Evolutionary conservation across 2,329 filamentous ascomycete genomes (phyloP), one percentile per base, ranked within the genome.

Genomic region (Pezicula carpinea): DNA sequence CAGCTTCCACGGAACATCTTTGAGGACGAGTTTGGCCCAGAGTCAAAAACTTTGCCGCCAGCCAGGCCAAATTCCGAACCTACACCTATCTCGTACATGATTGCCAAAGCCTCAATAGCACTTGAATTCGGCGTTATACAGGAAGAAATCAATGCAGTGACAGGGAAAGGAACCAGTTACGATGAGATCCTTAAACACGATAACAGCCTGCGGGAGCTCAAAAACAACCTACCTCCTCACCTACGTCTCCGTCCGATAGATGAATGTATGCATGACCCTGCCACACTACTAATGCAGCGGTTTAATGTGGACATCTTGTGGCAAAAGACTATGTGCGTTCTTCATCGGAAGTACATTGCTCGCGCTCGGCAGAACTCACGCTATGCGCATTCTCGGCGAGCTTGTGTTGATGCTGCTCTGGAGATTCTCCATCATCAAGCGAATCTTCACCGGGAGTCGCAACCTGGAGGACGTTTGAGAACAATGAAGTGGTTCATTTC

Each of bases 271-370:
- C 75, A 83, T 39, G 91, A 96, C 58, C 83, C 95, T 15, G 82
- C 93, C 64, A 87, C 89, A 21, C 78, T 93, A 50, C 83, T 96
- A 48, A 85, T 95, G 71, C 86, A 91, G 43, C 83, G 91, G 22
- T 91, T 90, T 63, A 87, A 86, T 47, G 71, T 96, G 26, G 88
- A 93, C 52, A 84, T 93, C 42, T 70, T 96, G 5, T 95, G 90
- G 62, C 83, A 95, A 53, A 96, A 95, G 68, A 87, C 90, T 15
- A 77, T 95, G 58, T 95, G 89, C 59, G 79, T 96, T 18, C 77
- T 99, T 33, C 93, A 99, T 65, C 80, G 90, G 43, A 90, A 90
- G 53, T 96, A 93, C 64, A 77, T 96, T 48, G 74, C 80, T n/a
- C 80, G 83, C 49, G 87, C 90, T 5, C 76, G 87, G 40, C 80